Evolutionary conservation across 768 basidiomycete genomes (phyloP), one percentile per base, ranked within the genome.

Genomic region (Pisolithus sp.): DNA sequence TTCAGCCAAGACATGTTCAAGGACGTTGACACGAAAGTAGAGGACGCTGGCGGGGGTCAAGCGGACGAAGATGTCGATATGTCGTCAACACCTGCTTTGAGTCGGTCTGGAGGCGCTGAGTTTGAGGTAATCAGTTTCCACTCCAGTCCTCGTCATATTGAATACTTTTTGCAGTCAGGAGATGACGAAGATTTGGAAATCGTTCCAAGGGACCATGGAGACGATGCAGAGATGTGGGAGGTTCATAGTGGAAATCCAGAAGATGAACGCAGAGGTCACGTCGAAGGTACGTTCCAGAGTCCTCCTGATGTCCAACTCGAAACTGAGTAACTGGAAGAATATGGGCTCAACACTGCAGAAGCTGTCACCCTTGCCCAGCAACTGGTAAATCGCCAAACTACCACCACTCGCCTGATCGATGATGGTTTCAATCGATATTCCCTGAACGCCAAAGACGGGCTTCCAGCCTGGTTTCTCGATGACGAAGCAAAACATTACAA

Each of bases 391-490:
- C 85, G 91, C 30, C 74, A 90, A 71, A 93, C 76, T 57, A 97
- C 93, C 0, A 85, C 84, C 62, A 91, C 91, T 5, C 80, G 91
- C 26, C 77, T 99, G 23, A 79, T 98, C 62, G 92, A 98, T 59
- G 87, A 96, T 43, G 96, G 96, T 12, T 99, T 98, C 76, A 93
- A 86, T 69, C 88, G 92, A 10, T 88, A 93, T 68, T 90, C 94
- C 2, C 78, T 94, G 49, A 89, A 93, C 59, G 80, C 88, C 51
- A 95, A 93, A 69, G 96, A 98, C 46, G 91, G 77, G 15, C 80
- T 98, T 10, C 96, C 96, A 5, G 70, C 83, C 0, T 99, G 96
- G 96, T 98, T 99, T 77, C 75, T 98, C 31, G 96, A 99, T 58
- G 96, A 99, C 58, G 96, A 99, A 70, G 71, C 83, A 13, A 93